Percentiles rank a stretch among this genome's conserved stretches.
Evolutionary conservation across 768 basidiomycete species (phyloP).

Genomic region (Plicaturopsis crispa): DNA sequence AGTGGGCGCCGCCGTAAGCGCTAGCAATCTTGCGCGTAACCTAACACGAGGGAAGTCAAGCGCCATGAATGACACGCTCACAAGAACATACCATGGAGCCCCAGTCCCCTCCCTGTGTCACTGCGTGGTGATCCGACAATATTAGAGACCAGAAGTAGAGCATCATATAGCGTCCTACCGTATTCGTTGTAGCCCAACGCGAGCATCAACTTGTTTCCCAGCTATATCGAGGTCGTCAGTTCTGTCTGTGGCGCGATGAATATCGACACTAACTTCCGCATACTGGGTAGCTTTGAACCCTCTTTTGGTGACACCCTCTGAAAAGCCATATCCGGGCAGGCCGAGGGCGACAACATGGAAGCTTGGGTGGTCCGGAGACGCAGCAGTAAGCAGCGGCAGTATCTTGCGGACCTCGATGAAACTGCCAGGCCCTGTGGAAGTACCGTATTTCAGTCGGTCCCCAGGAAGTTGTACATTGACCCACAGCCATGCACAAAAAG

Average conservation of each 20-base stretch:
- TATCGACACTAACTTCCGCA: constrained; percentile 48
- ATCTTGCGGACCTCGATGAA: constrained; percentile 53
- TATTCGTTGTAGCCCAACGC: constrained; percentile 41
- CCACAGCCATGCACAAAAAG: constrained; percentile 56
- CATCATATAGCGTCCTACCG: constrained; percentile 19
- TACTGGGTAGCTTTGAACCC: constrained; percentile 44
- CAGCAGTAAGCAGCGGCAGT: constrained; percentile 40
- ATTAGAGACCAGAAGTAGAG: background rate
- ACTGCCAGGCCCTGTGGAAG: constrained; percentile 65
- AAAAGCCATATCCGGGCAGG: constrained; percentile 58
- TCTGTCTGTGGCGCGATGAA: background rate
- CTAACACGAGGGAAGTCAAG: constrained; percentile 12
- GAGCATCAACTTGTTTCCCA: constrained; percentile 42
- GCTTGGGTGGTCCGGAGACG: constrained; percentile 35
- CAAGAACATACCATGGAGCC: constrained; percentile 12
- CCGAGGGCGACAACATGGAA: constrained; percentile 59
- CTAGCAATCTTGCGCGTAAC: constrained; percentile 15
- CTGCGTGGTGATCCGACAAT: too few relatives aligned
- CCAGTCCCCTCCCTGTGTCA: constrained; percentile 27
- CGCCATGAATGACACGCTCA: background rate
- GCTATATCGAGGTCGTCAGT: constrained; percentile 17
- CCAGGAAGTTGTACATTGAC: constrained; percentile 8
- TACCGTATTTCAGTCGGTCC: too few relatives aligned
- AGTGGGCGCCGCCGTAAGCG: constrained; percentile 15
- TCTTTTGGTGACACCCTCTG: constrained; percentile 43